Evolutionary conservation across 352 stramenopile species (phyloP).

Genomic region (Phytopythium sindhum): DNA sequence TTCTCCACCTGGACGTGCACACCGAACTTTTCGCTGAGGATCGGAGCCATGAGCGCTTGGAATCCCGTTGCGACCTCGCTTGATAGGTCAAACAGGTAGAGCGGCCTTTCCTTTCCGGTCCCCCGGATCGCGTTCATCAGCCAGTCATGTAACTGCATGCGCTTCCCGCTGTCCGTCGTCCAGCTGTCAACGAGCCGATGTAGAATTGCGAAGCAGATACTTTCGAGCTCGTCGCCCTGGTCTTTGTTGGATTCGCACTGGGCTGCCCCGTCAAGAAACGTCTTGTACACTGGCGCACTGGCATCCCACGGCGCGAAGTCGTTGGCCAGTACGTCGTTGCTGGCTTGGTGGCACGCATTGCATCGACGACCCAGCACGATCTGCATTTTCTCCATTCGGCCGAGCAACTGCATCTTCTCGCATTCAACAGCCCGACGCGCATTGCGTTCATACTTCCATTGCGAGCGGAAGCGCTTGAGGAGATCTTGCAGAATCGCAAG

Average conservation of each 20-base stretch:
- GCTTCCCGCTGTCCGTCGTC: slow-evolving; percentile 69
- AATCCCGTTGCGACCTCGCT: slow-evolving; percentile 60
- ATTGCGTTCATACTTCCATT: slow-evolving; percentile 49
- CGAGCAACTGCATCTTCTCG: slow-evolving; percentile 39
- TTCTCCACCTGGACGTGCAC: slow-evolving; percentile 57
- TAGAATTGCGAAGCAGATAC: slow-evolving; percentile 59
- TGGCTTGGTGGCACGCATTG: slow-evolving; percentile 20
- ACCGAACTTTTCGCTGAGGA: slow-evolving; percentile 54
- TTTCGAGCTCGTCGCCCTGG: slow-evolving; percentile 36
- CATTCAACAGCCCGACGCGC: slow-evolving; percentile 26
- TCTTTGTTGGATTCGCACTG: slow-evolving; percentile 26
- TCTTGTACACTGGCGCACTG: slow-evolving; percentile 37
- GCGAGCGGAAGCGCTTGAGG: slow-evolving; percentile 38
- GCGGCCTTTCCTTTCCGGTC: slow-evolving; percentile 44
- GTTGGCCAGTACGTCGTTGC: slow-evolving; percentile 20
- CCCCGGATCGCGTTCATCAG: slow-evolving; percentile 59
- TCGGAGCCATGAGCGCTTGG: slow-evolving; percentile 54
- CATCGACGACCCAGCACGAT: slow-evolving; percentile 26
- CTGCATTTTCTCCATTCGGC: slow-evolving; percentile 35
- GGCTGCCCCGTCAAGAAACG: slow-evolving; percentile 25
- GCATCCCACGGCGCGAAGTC: slow-evolving; percentile 43
- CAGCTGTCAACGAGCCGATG: slow-evolving; percentile 56
- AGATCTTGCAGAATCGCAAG: slow-evolving; percentile 44
- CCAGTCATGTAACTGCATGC: slow-evolving; percentile 70
- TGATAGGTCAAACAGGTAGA: slow-evolving; percentile 63